Evolutionary conservation across 257 asterid genomes (phyloP).

Genomic region (Solanum habrochaites): DNA sequence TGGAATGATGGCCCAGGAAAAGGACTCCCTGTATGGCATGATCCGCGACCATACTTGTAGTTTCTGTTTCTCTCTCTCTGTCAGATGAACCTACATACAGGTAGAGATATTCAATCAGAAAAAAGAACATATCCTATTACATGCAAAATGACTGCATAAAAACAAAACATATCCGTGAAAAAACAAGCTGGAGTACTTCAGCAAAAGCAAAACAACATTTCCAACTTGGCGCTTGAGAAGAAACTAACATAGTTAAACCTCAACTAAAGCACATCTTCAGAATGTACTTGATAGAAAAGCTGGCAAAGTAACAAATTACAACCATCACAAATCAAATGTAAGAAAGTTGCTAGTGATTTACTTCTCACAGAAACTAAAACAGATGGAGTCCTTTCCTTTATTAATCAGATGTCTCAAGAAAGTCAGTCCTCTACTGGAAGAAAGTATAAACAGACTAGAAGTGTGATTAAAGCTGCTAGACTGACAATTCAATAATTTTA

Average conservation of each 20-base stretch:
- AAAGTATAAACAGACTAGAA: background rate
- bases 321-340: background rate
- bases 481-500: background rate
- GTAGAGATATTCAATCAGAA: background rate
- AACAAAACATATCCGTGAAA: background rate
- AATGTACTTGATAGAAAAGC: background rate
- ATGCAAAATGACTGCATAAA: background rate
- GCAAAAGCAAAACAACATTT: background rate
- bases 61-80: constrained; percentile 96
- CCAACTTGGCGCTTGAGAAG: background rate
- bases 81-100: constrained; percentile 60
- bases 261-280: background rate
- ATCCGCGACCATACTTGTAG: constrained; percentile 97
- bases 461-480: background rate
- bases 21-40: constrained; percentile 93
- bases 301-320: background rate
- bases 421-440: background rate
- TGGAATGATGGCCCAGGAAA: constrained; percentile 96
- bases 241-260: background rate
- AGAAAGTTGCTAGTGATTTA: background rate
- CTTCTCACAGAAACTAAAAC: background rate
- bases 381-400: background rate
- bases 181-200: background rate
- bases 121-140: background rate
- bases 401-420: background rate